These are phyloP conservation scores for Termitomyces sp. DNA, from an alignment of 768 basidiomycete genomes.

Conservation along the genomic window DNA sequence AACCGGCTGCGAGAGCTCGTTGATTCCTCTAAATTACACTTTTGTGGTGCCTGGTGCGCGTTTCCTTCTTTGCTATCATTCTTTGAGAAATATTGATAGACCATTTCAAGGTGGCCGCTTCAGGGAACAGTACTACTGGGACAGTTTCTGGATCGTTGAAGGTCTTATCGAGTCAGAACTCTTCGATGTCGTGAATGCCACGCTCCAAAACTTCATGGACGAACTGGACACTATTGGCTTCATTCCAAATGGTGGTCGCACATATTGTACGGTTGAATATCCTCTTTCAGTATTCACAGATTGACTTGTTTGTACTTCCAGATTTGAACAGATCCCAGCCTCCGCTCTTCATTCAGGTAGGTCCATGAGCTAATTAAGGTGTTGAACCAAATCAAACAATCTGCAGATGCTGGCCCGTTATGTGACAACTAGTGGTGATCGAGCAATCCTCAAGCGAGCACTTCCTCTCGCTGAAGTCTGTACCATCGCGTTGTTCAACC, in stretches of 20 bases:
- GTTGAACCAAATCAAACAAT: neutral
- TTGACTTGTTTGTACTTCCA: conserved; percentile 21
- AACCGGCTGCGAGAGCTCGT: conserved; percentile 71
- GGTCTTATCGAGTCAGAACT: conserved; percentile 83
- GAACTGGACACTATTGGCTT: conserved; percentile 82
- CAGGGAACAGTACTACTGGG: conserved; percentile 74
- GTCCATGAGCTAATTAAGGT: conserved; percentile 10
- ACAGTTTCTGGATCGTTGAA: conserved; percentile 83
- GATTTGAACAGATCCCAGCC: conserved; percentile 90
- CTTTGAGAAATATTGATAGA: neutral
- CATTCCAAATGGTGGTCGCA: conserved; percentile 91
- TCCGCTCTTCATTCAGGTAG: conserved; percentile 79
- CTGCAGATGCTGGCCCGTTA: conserved; percentile 82
- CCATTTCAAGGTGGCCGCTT: conserved; percentile 55
- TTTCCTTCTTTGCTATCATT: neutral
- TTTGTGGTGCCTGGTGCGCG: conserved; percentile 83
- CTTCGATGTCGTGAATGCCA: conserved; percentile 66
- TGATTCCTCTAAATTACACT: conserved; percentile 89
- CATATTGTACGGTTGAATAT: conserved; percentile 83
- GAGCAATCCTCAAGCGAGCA: conserved; percentile 69
- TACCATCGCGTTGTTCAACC: neutral
- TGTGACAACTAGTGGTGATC: conserved; percentile 67
- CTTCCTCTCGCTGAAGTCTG: conserved; percentile 80
- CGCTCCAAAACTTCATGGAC: conserved; percentile 94
- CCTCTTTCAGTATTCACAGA: too few species aligned